Conservation (phyloP, 352 stramenopile species). For the Hyaloperonospora brassicae region DNA sequence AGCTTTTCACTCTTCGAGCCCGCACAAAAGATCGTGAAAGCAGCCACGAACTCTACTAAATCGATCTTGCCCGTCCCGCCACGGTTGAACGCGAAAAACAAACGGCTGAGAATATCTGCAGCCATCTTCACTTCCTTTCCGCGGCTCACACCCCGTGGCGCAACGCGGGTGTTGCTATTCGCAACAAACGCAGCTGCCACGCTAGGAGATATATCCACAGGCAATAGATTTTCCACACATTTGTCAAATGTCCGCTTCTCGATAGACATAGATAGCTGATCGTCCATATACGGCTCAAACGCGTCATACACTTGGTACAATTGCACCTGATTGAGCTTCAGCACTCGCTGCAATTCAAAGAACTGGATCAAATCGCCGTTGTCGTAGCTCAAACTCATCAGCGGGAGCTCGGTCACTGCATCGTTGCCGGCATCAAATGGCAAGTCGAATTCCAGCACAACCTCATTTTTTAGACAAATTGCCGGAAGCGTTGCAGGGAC, state of each 20-base stretch:
- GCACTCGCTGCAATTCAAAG: conserved; percentile 64
- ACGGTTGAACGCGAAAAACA: conserved; percentile 86
- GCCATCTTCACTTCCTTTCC: conserved; percentile 75
- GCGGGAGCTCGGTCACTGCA: conserved; percentile 48
- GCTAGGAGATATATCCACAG: conserved; percentile 37
- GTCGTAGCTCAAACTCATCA: conserved; percentile 67
- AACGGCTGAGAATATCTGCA: conserved; percentile 53
- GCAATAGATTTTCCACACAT: conserved; percentile 59
- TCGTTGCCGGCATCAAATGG: conserved; percentile 59
- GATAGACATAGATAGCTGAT: conserved; percentile 41
- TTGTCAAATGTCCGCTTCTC: conserved; percentile 76
- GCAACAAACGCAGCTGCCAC: conserved; percentile 59
- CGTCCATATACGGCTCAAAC: conserved; percentile 68
- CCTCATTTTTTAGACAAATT: conserved; percentile 74
- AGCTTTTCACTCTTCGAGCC: conserved; percentile 95
- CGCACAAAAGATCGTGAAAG: conserved; percentile 89
- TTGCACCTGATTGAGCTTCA: conserved; percentile 63
- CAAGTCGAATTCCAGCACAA: conserved; percentile 79
- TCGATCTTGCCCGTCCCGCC: conserved; percentile 80
- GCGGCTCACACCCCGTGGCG: conserved; percentile 50
- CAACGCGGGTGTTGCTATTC: conserved; percentile 45
- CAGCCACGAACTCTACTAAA: conserved; percentile 88
- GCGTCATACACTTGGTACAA: conserved; percentile 59
- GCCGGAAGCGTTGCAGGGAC: conserved; percentile 55
- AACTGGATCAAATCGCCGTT: conserved; percentile 83